Evolutionary conservation across 106 monocot genomes (phyloP), one percentile per base, ranked within the genome.

Genomic region (Acorus calamus): DNA sequence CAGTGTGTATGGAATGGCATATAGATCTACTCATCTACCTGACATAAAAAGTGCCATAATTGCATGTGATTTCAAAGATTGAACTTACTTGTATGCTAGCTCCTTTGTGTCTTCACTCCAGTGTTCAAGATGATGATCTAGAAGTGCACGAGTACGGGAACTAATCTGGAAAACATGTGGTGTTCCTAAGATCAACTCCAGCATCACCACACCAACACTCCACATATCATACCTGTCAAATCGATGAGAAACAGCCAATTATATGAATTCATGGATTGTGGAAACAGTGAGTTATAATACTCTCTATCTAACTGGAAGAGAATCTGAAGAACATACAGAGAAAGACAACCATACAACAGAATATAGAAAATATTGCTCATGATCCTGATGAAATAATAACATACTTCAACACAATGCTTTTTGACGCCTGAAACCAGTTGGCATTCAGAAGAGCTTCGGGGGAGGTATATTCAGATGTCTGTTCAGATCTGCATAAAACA

Each of bases 401-500:
- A 55, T 64, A 93, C 88, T 93, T 93, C 52, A 78, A 56, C 60
- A 59, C 78, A 48, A 69, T 56, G 61, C 70, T 61, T 55, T 61
- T 61, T 78, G 84, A 76, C 14, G 61, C 92, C 42, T 72, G 75
- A 71, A 76, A 93, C 92, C 92, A 93, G 71, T 73, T 85, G 57
- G 76, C 63, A 78, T 93, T 93, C 56, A 93, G 83, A 62, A 93
- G 73, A 59, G 88, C 92, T 80, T 93, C 92, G 8, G 92, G 92
- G 53, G 92, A 78, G 63, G 85, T 78, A 65, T 93, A 93, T 61
- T 88, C 92, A 67, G 73, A 88, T 42, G 92, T 93, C 73, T 93
- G 92, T 49, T 88, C 92, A 41, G 80, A 85, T 65, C 92, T 93
- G 71, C 51, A 75, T 67, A 70, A 43, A 42, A 75, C 12, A 70